Conservation (phyloP, 2,329 filamentous ascomycete genomes). For the Penicillium sp. region DNA sequence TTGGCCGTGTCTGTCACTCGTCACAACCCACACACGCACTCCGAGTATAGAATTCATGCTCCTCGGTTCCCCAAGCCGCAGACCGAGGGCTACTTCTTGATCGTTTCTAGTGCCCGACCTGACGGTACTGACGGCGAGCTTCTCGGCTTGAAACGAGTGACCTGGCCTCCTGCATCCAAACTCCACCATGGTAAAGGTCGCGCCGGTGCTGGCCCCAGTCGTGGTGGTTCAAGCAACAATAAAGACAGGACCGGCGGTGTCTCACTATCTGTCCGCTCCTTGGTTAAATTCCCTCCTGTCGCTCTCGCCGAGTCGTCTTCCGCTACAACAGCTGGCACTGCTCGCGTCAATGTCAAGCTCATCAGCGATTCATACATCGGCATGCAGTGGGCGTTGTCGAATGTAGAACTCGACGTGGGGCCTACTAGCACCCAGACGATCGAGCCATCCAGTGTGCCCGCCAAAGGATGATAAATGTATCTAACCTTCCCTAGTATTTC, state of each 20-base stretch:
- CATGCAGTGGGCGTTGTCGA: slow-evolving; percentile 61
- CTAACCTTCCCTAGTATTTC: too few species aligned
- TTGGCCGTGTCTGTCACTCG: slow-evolving; percentile 62
- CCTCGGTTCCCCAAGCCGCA: slow-evolving; percentile 92
- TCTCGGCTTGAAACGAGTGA: slow-evolving; percentile 80
- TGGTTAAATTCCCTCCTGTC: slow-evolving; percentile 32
- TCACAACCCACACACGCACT: slow-evolving; percentile 63
- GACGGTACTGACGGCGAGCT: slow-evolving; percentile 67
- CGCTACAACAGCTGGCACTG: slow-evolving; percentile 9
- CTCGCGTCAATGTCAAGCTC: slow-evolving; percentile 67
- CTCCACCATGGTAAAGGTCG: slow-evolving; percentile 19
- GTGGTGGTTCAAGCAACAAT: slow-evolving; percentile 1
- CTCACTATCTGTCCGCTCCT: slow-evolving; percentile 26
- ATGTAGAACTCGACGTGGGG: slow-evolving; percentile 52
- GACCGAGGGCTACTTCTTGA: slow-evolving; percentile 87
- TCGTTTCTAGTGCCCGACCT: slow-evolving; percentile 57
- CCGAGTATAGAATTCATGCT: slow-evolving; percentile 76
- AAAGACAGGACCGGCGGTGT: slow-evolving; percentile 19
- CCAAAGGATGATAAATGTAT: slow-evolving; percentile 8
- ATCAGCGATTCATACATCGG: slow-evolving; percentile 87
- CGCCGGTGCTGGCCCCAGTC: slow-evolving; percentile 14
- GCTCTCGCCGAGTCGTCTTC: slow-evolving; percentile 16
- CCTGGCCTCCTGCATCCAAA: slow-evolving; percentile 59
- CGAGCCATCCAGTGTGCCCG: slow-evolving; percentile 13
- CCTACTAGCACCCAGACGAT: slow-evolving; percentile 24